Base-by-base conservation (phyloP, 305 asterid genomes). In the Fraxinus baroniana region DNA sequence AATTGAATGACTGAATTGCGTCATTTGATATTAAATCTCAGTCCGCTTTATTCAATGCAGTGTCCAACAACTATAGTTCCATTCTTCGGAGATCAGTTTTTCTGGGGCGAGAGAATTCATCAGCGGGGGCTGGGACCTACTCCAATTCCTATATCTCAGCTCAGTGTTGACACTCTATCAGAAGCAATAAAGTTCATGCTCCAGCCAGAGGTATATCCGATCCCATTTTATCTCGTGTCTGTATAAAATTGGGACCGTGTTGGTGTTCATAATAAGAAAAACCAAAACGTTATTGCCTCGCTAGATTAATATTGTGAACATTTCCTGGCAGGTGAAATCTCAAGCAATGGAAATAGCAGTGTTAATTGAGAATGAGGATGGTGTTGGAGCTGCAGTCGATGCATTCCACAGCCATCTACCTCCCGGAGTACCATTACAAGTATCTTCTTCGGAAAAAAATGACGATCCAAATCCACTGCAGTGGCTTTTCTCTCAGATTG, bases 41-140 rank as follows among this genome's bases (percentile, higher is more conserved):
- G 41, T 22, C 28, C 37, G 6, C 6, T 35, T 37, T 74, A 30
- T 37, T 17, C 8, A 74, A 84, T 88, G 92, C 93, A 94, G 99
- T 95, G 99, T 83, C 99, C 99, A 8, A 95, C 99, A 17, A 90
- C 99, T 52, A 90, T 95, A 76, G 94, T 95, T 66, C 99, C 99
- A 0, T 95, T 95, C 88, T 95, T 95, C 15, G 99, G 99, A 5
- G 99, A 95, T 80, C 99, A 94, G 81, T 92, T 93, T 82, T 95
- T 95, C 89, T 95, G 97, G 99, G 99, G 98, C 3, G 97, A 95
- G 41, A 87, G 93, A 82, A 89, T 95, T 57, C 87, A 85, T 86
- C 90, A 93, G 81, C 88, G 87, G 84, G 98, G 95, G 35, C 85
- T 94, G 7, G 98, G 98, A 52, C 98, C 99, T 35, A 79, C 97